phyloP scores from a whole-genome alignment of 192 early-diverging fungal species.

The Coemansia sp. region DNA sequence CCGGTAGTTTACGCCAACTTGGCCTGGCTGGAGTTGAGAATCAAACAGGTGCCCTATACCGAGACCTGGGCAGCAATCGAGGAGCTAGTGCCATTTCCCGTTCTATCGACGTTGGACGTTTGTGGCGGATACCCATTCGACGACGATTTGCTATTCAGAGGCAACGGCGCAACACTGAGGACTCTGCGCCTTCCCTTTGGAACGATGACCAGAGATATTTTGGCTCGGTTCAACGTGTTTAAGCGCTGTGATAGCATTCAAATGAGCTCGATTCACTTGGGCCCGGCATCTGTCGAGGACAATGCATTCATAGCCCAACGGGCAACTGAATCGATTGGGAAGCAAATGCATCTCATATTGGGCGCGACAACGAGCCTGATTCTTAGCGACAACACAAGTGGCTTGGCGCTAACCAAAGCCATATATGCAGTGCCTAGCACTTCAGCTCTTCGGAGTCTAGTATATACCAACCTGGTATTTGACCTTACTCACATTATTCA shows the following conservation, averaged over 20 bases:
- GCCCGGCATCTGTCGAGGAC: not conserved
- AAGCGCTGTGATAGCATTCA: not conserved
- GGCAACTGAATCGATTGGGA: not conserved
- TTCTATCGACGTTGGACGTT: not conserved
- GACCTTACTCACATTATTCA: not conserved
- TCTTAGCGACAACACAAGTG: not conserved
- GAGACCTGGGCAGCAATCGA: not conserved
- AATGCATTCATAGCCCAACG: not conserved
- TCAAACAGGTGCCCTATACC: not conserved
- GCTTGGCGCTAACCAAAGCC: not conserved
- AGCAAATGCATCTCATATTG: not conserved
- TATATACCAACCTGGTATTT: not conserved
- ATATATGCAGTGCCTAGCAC: not conserved
- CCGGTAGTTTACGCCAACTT: not conserved
- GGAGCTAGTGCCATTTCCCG: not conserved
- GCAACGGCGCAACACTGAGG: not conserved
- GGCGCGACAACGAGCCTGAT: not conserved
- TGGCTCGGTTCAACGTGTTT: not conserved
- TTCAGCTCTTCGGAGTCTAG: not conserved
- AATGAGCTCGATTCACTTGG: not conserved
- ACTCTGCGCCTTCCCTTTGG: not conserved
- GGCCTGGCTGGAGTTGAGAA: not conserved
- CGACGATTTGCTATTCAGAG: not conserved
- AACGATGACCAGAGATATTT: not conserved
- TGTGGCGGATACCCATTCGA: not conserved